Percentiles rank a stretch among this genome's conserved stretches.
Evolutionary conservation across 2,329 filamentous ascomycete species (phyloP).

Genomic region (Phaeosphaeriaceae sp.): DNA sequence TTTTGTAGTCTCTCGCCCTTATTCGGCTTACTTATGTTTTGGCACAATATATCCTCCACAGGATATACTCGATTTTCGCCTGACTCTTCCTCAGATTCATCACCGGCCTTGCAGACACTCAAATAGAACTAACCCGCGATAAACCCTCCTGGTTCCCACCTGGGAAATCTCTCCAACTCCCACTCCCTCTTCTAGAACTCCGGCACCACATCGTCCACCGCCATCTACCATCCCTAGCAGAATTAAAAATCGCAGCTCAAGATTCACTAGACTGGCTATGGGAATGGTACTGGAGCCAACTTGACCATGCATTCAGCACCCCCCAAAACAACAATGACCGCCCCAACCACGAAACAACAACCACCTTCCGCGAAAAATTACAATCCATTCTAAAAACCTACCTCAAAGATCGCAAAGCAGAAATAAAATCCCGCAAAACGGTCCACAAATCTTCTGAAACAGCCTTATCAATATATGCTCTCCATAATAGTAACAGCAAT

Average conservation of each 20-base stretch:
- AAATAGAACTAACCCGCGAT: slow-evolving; percentile 38
- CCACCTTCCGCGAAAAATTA: slow-evolving; percentile 26
- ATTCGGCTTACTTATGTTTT: too few relatives aligned
- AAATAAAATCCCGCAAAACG: slow-evolving; percentile 33
- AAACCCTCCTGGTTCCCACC: slow-evolving; percentile 34
- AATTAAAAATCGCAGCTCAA: slow-evolving; percentile 71
- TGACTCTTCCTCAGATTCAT: slow-evolving; percentile 66
- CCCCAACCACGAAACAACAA: slow-evolving; percentile 8
- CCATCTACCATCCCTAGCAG: slow-evolving; percentile 76
- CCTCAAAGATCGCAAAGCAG: slow-evolving; percentile 35
- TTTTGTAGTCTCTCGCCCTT: too few relatives aligned
- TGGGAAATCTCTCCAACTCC: slow-evolving; percentile 29
- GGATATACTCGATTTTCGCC: not conserved
- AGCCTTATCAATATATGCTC: slow-evolving; percentile 22
- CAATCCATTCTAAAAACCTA: slow-evolving; percentile 44
- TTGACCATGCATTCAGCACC: slow-evolving; percentile 47
- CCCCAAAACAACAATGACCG: not conserved
- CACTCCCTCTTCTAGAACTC: slow-evolving; percentile 83
- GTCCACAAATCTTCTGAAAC: slow-evolving; percentile 21
- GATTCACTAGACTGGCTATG: slow-evolving; percentile 85
- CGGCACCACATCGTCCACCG: slow-evolving; percentile 91
- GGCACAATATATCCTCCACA: too few relatives aligned
- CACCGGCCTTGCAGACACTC: slow-evolving; percentile 77
- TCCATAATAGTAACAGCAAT: too few relatives aligned
- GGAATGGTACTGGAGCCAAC: slow-evolving; percentile 79